Percentiles rank a stretch among this genome's conserved stretches.
These are phyloP conservation scores for Pyrenochaeta sp. DNA, from an alignment of 2,329 filamentous ascomycete genomes.

Conservation along the genomic window DNA sequence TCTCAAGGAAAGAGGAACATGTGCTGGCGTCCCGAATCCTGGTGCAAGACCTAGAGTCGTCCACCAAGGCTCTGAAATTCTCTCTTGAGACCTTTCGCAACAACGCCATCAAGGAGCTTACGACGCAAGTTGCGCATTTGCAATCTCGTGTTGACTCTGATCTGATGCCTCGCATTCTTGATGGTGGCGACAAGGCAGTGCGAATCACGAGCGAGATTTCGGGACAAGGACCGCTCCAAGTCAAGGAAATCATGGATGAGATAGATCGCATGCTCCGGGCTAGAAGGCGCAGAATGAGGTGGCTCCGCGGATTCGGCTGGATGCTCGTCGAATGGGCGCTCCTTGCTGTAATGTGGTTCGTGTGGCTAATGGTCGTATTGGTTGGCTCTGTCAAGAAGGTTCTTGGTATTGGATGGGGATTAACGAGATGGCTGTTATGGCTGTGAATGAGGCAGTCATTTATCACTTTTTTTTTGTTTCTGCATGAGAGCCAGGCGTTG, in stretches of 20 bases:
- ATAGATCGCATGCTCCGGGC: slow-evolving; percentile 74
- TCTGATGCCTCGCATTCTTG: slow-evolving; percentile 67
- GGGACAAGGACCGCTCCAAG: slow-evolving; percentile 76
- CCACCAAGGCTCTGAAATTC: slow-evolving; percentile 56
- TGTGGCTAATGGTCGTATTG: slow-evolving; percentile 88
- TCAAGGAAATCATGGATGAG: slow-evolving; percentile 80
- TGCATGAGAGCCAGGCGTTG: too few species aligned
- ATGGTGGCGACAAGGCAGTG: slow-evolving; percentile 79
- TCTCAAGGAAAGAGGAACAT: slow-evolving; percentile 60
- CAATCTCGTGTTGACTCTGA: slow-evolving; percentile 57
- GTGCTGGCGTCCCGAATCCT: slow-evolving; percentile 62
- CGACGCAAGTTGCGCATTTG: slow-evolving; percentile 53
- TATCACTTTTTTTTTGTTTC: neutral
- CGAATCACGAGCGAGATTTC: slow-evolving; percentile 78
- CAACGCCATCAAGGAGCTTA: slow-evolving; percentile 54
- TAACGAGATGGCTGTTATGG: slow-evolving; percentile 85
- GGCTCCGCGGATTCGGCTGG: slow-evolving; percentile 79
- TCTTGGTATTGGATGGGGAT: slow-evolving; percentile 65
- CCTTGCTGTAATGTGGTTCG: slow-evolving; percentile 90
- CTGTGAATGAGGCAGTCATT: slow-evolving; percentile 20
- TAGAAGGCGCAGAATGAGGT: slow-evolving; percentile 75
- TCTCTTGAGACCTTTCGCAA: slow-evolving; percentile 59
- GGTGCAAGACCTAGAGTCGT: slow-evolving; percentile 56
- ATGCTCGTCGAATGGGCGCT: slow-evolving; percentile 86
- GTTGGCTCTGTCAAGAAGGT: slow-evolving; percentile 70